Base-by-base conservation (phyloP, 2,329 filamentous ascomycete species). In the Leptographium radiaticola region DNA sequence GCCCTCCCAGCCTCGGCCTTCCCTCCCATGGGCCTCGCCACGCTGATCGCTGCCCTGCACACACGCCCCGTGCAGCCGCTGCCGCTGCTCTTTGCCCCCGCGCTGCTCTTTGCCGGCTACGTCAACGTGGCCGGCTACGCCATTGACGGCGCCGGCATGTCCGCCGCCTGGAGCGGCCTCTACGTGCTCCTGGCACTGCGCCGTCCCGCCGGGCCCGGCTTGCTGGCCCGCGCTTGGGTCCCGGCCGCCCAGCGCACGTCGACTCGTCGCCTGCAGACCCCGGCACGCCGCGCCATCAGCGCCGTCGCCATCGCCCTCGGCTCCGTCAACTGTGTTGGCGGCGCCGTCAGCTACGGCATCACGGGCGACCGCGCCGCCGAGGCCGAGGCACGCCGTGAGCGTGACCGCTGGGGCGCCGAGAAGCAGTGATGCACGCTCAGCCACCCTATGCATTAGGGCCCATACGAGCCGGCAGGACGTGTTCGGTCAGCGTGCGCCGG, bases 81-180 rank as follows among this genome's bases (percentile, higher is more conserved):
- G 4, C 75, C 77, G 39, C 70, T 80, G 61, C 60, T 71, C 51
- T 71, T 77, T 62, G 67, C 75, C 59, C 72, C 75, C 62, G 69
- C 76, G 31, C 72, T 81, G 36, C 65, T 79, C 54, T 79, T 81
- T 66, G 70, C 73, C 53, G 75, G 72, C 63, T 82, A 81, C 67
- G 72, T 80, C 61, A 80, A 79, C 64, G 71, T 82, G 8, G 75
- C 77, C 20, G 78, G 78, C 55, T 80, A 76, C 67, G 73, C 72
- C 57, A 77, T 75, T 51, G 77, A 79, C 62, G 72, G 71, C 54
- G 79, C 77, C 2, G 79, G 76, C 51, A 66, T 81, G 54, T 71
- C 75, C 0, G 75, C 75, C 52, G 76, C 78, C 16, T 76, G 75
- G 67, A 78, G 75, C 46, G 78, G 77, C 34, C 68, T 80, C 16